Conservation (phyloP, 495 filamentous ascomycete genomes). For the Penicillium diatomitis region DNA sequence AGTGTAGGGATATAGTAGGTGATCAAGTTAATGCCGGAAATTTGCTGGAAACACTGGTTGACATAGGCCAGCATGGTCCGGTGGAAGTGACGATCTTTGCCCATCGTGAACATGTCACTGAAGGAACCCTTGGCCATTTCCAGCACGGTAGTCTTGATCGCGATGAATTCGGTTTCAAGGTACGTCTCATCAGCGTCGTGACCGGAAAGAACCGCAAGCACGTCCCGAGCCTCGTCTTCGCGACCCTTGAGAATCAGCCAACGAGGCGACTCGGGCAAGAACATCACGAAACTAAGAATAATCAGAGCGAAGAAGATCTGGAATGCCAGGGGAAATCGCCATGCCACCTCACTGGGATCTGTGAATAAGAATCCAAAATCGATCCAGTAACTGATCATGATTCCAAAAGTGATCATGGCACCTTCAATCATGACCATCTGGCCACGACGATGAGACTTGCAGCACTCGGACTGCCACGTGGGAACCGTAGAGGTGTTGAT, state of each 20-base stretch:
- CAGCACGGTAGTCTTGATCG: slow-evolving; percentile 67
- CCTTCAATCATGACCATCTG: slow-evolving; percentile 76
- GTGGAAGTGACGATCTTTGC: slow-evolving; percentile 65
- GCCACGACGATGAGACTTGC: slow-evolving; percentile 62
- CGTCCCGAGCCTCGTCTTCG: slow-evolving; percentile 55
- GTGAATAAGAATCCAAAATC: slow-evolving; percentile 61
- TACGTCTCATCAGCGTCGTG: slow-evolving; percentile 41
- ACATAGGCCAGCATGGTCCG: slow-evolving; percentile 61
- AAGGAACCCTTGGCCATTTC: slow-evolving; percentile 61
- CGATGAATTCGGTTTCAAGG: slow-evolving; percentile 54
- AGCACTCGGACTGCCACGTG: slow-evolving; percentile 70
- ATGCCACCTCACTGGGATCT: slow-evolving; percentile 53
- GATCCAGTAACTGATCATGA: slow-evolving; percentile 69
- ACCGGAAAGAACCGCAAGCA: slow-evolving; percentile 53
- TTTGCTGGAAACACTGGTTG: slow-evolving; percentile 74
- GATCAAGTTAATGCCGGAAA: slow-evolving; percentile 67
- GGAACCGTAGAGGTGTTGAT: slow-evolving; percentile 62
- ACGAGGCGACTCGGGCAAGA: slow-evolving; percentile 62
- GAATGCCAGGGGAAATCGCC: slow-evolving; percentile 69
- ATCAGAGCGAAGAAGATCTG: slow-evolving; percentile 59
- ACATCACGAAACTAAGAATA: slow-evolving; percentile 51
- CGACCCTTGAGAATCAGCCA: slow-evolving; percentile 65
- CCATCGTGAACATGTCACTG: slow-evolving; percentile 62
- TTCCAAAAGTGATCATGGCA: slow-evolving; percentile 60
- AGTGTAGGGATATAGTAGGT: slow-evolving; percentile 66